Base-by-base conservation (phyloP, 495 filamentous ascomycete species). In the Xylaria longipes region DNA sequence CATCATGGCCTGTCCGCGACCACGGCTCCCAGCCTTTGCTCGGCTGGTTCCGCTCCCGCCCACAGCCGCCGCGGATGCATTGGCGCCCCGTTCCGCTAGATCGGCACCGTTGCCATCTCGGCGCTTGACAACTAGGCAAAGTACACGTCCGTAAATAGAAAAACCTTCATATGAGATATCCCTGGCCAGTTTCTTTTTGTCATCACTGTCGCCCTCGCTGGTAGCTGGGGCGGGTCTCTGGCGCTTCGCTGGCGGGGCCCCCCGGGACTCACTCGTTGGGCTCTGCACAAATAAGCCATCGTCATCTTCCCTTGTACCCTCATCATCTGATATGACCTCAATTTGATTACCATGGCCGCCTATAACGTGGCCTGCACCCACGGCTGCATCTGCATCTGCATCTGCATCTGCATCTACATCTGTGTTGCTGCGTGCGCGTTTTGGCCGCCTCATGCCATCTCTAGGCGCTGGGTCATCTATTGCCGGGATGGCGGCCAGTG, bases 161-260 rank as follows among this genome's bases (percentile, higher is more conserved):
- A 97, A 99, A 41, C 96, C 95, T 74, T 98, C 94, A 80, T 98
- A 98, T 29, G 91, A 90, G 33, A 94, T 97, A 66, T 89, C 88
- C 80, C 97, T 86, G 3, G 85, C 87, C 73, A 97, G 79, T 80
- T 97, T 97, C 85, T 98, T 98, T 81, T 94, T 93, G 76, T 97
- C 93, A 66, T 97, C 93, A 7, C 69, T 69, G 17, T 77, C 78
- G 17, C 82, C 85, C n/a, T 75, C 81, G 27, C 81, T 84, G 29
- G 67, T 76, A 56, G 77, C 78, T 25, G 69, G 74, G 20, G 78
- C 79, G 14, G 78, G 82, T 75, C 78, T 88, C 68, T 78, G 82
- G 46, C 87, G 84, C 73, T 90, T 90, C 9, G 77, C 52, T 41
- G 79, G 82, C 58, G 83, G 85, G 22, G 78, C 76, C 50, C 73